phyloP scores from a whole-genome alignment of 441 rosid genomes.

The Sinapis alba region DNA sequence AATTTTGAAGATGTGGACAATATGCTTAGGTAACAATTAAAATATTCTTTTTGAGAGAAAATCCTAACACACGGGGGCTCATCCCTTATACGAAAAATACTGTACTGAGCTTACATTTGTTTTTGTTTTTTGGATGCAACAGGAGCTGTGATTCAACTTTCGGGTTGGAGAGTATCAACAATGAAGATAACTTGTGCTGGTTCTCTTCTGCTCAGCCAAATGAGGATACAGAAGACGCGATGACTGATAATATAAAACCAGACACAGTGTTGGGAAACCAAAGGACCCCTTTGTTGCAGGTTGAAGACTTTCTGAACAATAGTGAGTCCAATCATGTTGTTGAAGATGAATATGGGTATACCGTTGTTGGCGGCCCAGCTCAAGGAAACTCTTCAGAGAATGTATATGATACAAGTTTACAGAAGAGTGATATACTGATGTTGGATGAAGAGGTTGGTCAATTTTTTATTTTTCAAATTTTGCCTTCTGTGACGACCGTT shows the following conservation, averaged over 20 bases:
- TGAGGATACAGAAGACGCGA: constrained; percentile 55
- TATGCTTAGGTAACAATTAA: constrained; percentile 71
- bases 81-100: neutral
- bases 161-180: constrained; percentile 66
- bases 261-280: constrained; percentile 44
- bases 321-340: constrained; percentile 36
- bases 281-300: constrained; percentile 45
- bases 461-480: neutral
- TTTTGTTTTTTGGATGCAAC: constrained; percentile 41
- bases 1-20: constrained; percentile 91
- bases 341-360: constrained; percentile 41
- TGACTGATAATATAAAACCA: constrained; percentile 52
- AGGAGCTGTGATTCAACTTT: constrained; percentile 85
- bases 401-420: constrained; percentile 46
- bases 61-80: neutral
- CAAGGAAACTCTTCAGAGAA: constrained; percentile 41
- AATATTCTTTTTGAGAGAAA: neutral
- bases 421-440: constrained; percentile 46
- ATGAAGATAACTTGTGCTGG: constrained; percentile 77
- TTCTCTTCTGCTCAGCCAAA: constrained; percentile 57
- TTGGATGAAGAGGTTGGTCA: constrained; percentile 57
- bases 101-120: constrained; percentile 17
- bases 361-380: constrained; percentile 37
- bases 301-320: constrained; percentile 43
- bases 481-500: constrained; percentile 14